Percentiles rank a stretch among this genome's conserved stretches.
Evolutionary conservation across 2,329 filamentous ascomycete genomes (phyloP).

Genomic region (Curvularia lunata): DNA sequence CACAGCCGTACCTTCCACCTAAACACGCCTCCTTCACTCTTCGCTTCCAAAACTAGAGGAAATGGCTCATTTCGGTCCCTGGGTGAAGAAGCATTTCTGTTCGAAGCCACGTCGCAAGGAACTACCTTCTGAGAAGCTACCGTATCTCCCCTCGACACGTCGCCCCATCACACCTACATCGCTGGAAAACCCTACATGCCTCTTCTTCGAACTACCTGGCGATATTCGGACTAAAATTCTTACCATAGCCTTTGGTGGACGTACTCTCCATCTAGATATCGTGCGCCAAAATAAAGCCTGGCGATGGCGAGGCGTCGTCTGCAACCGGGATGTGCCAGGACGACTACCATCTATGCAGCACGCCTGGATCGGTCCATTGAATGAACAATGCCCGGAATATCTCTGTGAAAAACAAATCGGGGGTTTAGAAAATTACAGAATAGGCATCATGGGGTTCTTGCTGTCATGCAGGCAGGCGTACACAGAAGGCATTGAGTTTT

Average conservation of each 20-base stretch:
- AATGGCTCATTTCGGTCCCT: conserved; percentile 3
- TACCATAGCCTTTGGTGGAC: conserved; percentile 7
- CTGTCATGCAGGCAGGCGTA: conserved; percentile 21
- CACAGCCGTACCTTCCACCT: not conserved
- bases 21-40: not conserved
- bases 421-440: not conserved
- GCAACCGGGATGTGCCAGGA: not conserved
- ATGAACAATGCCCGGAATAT: not conserved
- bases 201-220: conserved; percentile 15
- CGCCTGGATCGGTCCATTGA: not conserved
- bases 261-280: conserved; percentile 14
- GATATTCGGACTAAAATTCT: conserved; percentile 13
- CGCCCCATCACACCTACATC: conserved; percentile 11
- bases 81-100: conserved; percentile 1
- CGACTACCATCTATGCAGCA: not conserved
- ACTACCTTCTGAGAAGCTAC: conserved; percentile 1
- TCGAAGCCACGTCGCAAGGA: not conserved
- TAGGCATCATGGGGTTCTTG: conserved; percentile 18
- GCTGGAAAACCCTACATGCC: conserved; percentile 5
- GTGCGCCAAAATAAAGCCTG: not conserved
- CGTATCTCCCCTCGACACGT: conserved; percentile 6
- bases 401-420: not conserved
- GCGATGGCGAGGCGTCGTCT: conserved; percentile 13
- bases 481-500: conserved; percentile 17
- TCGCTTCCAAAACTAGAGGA: conserved; percentile 40